Evolutionary conservation across 768 basidiomycete species (phyloP).

Genomic region (Boletales sp.): DNA sequence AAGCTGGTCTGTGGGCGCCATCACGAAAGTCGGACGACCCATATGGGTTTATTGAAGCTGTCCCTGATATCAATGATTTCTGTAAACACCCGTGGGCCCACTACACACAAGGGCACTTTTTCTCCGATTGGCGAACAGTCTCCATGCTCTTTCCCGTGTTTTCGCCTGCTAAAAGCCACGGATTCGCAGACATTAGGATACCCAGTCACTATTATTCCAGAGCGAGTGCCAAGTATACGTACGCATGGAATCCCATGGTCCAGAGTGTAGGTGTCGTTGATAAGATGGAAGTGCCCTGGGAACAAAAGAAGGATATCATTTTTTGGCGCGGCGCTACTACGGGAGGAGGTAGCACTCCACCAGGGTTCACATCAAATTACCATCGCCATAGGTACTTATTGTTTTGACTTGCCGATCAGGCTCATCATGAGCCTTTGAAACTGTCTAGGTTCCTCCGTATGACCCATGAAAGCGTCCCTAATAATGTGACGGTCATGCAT

Average conservation of each 20-base stretch:
- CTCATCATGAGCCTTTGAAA: not conserved
- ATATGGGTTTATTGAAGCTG: conserved; percentile 56
- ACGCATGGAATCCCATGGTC: conserved; percentile 82
- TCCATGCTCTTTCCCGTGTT: conserved; percentile 90
- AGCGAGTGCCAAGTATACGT: conserved; percentile 77
- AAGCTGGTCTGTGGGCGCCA: conserved; percentile 26
- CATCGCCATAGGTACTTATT: conserved; percentile 74
- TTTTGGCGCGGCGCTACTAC: conserved; percentile 98
- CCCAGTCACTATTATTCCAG: conserved; percentile 97
- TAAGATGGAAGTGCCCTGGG: conserved; percentile 86
- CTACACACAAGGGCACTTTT: conserved; percentile 91
- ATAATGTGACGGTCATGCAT: conserved; percentile 66
- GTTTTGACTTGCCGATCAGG: not conserved
- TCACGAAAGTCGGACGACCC: conserved; percentile 41
- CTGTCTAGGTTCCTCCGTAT: conserved; percentile 64
- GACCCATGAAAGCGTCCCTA: conserved; percentile 50
- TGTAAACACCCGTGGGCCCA: conserved; percentile 82
- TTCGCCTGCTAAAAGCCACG: conserved; percentile 82
- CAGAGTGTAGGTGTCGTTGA: conserved; percentile 65
- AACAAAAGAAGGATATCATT: conserved; percentile 75
- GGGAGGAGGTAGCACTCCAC: conserved; percentile 86
- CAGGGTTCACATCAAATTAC: conserved; percentile 77
- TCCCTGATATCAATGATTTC: conserved; percentile 66
- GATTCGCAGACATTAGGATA: conserved; percentile 88
- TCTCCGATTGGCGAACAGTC: conserved; percentile 93